Conservation (phyloP, 441 rosid genomes). For the Brassica balearica region DNA sequence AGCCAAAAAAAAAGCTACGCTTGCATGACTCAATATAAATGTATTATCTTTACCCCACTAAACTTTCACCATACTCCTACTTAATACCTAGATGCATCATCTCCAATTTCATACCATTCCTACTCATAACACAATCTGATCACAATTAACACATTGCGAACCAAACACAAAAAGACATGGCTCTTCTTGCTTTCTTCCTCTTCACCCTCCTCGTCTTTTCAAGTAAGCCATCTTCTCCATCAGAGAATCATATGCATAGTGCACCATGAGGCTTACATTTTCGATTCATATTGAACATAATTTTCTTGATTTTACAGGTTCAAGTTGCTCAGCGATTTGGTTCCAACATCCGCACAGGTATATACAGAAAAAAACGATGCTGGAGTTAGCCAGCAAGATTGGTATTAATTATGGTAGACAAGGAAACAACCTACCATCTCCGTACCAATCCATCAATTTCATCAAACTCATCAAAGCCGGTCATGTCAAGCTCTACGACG, state of each 20-base stretch:
- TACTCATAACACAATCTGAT: neutral
- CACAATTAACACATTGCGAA: neutral
- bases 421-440: neutral
- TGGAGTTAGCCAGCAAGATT: neutral
- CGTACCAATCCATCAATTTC: neutral
- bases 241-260: neutral
- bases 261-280: no score
- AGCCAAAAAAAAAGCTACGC: neutral
- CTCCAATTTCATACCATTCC: neutral
- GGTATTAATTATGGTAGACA: neutral
- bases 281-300: neutral
- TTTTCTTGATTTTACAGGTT: neutral
- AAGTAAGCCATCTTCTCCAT: neutral
- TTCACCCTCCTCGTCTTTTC: neutral
- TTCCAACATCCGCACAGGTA: neutral
- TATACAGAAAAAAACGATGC: neutral
- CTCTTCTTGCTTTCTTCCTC: neutral
- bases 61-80: no score
- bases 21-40: neutral
- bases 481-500: neutral
- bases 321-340: neutral
- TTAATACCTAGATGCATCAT: neutral
- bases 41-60: neutral
- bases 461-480: neutral
- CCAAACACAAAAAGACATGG: neutral